Conservation (phyloP, 768 basidiomycete species). For the Leccinum boreale region DNA sequence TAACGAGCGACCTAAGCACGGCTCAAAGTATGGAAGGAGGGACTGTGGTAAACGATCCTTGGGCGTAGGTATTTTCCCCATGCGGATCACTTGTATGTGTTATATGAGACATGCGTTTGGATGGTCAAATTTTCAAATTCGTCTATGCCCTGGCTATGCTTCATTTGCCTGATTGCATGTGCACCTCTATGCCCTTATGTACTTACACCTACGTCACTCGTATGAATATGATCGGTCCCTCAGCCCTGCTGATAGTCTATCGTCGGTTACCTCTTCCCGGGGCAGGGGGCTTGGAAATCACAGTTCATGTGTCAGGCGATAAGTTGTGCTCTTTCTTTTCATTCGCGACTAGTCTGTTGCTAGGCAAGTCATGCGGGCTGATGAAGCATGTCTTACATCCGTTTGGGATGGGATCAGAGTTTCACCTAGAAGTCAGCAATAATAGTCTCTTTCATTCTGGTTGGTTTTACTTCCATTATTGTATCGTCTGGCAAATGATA, state of each 20-base stretch:
- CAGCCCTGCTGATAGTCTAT: neutral
- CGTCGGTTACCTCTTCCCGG: neutral
- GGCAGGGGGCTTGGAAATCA: neutral
- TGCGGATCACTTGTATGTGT: constrained; percentile 7
- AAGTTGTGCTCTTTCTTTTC: neutral
- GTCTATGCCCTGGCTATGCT: neutral
- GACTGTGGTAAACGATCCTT: constrained; percentile 16
- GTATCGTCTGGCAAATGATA: neutral
- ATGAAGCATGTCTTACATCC: neutral
- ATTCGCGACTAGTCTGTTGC: neutral
- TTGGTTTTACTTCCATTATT: neutral
- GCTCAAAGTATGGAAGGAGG: constrained; percentile 62
- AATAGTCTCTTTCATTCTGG: neutral
- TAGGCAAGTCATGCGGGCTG: neutral
- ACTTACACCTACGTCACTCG: neutral
- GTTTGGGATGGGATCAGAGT: neutral
- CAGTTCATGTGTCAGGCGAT: neutral
- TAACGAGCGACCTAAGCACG: constrained; percentile 72
- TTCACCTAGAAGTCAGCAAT: neutral
- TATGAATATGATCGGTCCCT: neutral
- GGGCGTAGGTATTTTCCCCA: constrained; percentile 9
- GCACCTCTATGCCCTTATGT: neutral
- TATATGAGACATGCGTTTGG: constrained; percentile 13
- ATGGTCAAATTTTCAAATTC: constrained; percentile 6
- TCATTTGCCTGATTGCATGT: neutral